Evolutionary conservation across 768 basidiomycete species (phyloP).

Genomic region (Glaciozyma antarctica): DNA sequence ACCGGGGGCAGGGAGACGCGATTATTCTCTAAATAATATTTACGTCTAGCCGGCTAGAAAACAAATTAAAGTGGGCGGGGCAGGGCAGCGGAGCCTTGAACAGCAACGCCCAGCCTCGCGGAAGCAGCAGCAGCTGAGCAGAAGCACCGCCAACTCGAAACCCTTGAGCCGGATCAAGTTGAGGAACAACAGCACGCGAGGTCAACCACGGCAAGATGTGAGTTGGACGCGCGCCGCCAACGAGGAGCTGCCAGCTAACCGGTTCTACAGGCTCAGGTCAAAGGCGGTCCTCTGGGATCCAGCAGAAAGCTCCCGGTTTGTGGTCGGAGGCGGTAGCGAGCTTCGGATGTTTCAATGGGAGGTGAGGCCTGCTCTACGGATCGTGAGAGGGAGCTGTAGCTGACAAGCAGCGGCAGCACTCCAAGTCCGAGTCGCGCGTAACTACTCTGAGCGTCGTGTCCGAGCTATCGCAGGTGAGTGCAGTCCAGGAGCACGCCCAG

Average conservation of each 20-base stretch:
- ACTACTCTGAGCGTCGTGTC: conserved; percentile 10
- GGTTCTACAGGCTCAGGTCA: background rate
- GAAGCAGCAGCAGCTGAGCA: too few species aligned
- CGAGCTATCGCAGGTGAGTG: conserved; percentile 1
- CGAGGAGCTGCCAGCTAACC: background rate
- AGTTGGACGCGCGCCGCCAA: background rate
- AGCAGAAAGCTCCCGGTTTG: background rate
- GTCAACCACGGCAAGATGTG: too few species aligned
- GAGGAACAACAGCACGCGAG: too few species aligned
- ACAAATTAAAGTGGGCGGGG: too few species aligned
- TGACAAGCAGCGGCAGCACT: background rate
- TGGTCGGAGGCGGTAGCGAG: conserved; percentile 22
- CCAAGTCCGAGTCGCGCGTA: background rate
- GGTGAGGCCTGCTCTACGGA: background rate
- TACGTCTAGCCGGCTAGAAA: too few species aligned
- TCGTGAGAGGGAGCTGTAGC: background rate
- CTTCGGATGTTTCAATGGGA: conserved; percentile 14
- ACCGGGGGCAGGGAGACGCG: too few species aligned
- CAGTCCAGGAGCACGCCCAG: too few species aligned
- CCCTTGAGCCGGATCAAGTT: too few species aligned
- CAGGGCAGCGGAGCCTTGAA: too few species aligned
- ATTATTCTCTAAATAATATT: too few species aligned
- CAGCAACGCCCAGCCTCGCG: too few species aligned
- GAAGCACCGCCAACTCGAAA: too few species aligned
- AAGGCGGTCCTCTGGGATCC: conserved; percentile 6